Percentiles rank a stretch among this genome's conserved stretches.
Evolutionary conservation across 2,329 filamentous ascomycete genomes (phyloP).

Genomic region (Penicillium psychrosexuale): DNA sequence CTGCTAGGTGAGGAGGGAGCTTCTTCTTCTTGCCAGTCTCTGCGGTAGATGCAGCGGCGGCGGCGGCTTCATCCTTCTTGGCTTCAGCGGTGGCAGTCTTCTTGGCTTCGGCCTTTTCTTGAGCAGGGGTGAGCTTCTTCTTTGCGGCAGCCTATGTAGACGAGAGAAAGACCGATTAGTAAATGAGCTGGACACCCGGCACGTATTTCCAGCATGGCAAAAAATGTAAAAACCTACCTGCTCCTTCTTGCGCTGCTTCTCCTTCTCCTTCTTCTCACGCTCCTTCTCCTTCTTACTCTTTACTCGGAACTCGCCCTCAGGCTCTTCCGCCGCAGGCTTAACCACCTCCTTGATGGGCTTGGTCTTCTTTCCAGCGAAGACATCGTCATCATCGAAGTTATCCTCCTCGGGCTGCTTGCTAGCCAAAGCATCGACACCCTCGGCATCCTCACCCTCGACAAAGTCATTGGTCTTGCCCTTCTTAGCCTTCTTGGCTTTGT

Average conservation of each 20-base stretch:
- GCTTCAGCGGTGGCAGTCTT: conserved; percentile 56
- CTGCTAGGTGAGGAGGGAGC: conserved; percentile 58
- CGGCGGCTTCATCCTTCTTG: conserved; percentile 54
- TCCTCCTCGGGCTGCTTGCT: conserved; percentile 77
- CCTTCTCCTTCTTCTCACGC: conserved; percentile 93
- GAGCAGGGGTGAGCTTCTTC: conserved; percentile 57
- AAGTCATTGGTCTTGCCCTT: conserved; percentile 78
- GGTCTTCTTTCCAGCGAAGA: conserved; percentile 80
- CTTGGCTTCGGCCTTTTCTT: conserved; percentile 62
- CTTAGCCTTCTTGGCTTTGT: conserved; percentile 84
- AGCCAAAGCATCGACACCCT: conserved; percentile 47
- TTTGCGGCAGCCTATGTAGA: conserved; percentile 71
- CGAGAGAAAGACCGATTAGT: conserved; percentile 10
- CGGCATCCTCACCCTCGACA: conserved; percentile 64
- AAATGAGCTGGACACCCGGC: not conserved
- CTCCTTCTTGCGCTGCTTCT: conserved; percentile 98
- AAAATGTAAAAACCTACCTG: conserved; percentile 58
- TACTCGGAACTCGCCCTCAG: conserved; percentile 61
- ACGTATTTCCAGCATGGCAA: not conserved
- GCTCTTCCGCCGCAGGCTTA: conserved; percentile 45
- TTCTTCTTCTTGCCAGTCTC: conserved; percentile 77
- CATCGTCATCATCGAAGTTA: conserved; percentile 76
- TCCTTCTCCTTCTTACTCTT: conserved; percentile 99
- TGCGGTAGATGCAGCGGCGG: conserved; percentile 26
- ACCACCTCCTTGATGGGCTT: conserved; percentile 42